Conservation (phyloP, 345 rosid genomes). For the Leavenworthia alabamica region DNA sequence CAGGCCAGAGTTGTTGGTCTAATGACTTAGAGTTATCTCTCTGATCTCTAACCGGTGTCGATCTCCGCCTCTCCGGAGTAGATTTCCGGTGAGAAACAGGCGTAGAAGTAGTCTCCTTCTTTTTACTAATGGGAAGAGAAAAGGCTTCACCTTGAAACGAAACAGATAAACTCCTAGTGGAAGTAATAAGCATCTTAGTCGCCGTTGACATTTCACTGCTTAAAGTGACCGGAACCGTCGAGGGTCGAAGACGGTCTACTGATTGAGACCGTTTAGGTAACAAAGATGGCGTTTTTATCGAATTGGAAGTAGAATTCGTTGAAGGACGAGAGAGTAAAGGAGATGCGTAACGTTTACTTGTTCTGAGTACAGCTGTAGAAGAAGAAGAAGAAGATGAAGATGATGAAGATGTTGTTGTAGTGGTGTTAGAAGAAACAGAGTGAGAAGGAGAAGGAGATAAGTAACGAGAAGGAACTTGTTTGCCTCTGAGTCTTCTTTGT, state of each 20-base stretch:
- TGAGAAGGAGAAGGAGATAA: conserved; percentile 82
- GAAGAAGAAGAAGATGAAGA: conserved; percentile 48
- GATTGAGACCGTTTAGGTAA: conserved; percentile 76
- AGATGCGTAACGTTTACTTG: conserved; percentile 52
- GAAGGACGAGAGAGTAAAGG: conserved; percentile 55
- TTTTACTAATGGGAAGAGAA: conserved; percentile 62
- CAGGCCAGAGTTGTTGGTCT: conserved; percentile 69
- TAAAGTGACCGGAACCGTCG: conserved; percentile 39
- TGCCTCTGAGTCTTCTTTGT: conserved; percentile 61
- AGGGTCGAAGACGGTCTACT: conserved; percentile 60
- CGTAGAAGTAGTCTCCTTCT: conserved; percentile 51
- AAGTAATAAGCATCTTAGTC: conserved; percentile 63
- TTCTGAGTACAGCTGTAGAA: conserved; percentile 31
- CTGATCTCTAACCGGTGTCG: conserved; percentile 40
- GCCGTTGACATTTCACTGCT: conserved; percentile 44
- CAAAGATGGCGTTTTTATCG: conserved; percentile 35
- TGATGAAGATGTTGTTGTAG: conserved; percentile 6
- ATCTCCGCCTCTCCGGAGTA: conserved; percentile 71
- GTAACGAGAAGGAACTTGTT: conserved; percentile 77
- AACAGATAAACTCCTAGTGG: conserved; percentile 84
- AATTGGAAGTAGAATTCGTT: conserved; percentile 40
- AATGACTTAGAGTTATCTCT: conserved; percentile 57
- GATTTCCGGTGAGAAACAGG: conserved; percentile 51
- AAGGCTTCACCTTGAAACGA: conserved; percentile 94
- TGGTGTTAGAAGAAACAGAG: conserved; percentile 39